Evolutionary conservation across 345 rosid genomes (phyloP), one percentile per base, ranked within the genome.

Genomic region (Salix purpurea): DNA sequence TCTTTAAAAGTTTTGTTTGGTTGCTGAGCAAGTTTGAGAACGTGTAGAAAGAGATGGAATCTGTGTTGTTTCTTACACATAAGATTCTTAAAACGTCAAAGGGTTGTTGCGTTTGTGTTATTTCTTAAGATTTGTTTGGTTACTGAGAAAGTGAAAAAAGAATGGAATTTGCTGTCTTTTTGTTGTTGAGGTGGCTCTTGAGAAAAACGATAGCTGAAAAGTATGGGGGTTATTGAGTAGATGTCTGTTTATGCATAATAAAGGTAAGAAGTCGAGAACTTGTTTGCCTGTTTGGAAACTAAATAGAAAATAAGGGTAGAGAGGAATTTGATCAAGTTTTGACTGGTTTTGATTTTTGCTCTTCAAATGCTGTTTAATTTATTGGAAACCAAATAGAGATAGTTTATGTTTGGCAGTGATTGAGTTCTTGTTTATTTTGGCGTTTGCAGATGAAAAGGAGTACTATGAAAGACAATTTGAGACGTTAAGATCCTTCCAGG

Each of bases 401-500:
- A 1, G 32, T 24, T 42, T 21, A 19, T 40, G 6, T 26, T 34
- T n/a, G 8, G 15, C 18, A n/a, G 18, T 21, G 21, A 37, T 7
- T 50, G 1, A 18, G 4, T 19, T 70, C 21, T 64, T 58, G 10
- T 13, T 72, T 52, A 65, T n/a, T 23, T 34, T 52, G 56, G 4
- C 30, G 6, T 56, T 65, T 83, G 40, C 72, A 94, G 94, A 87
- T 24, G 97, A 90, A 60, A 94, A 83, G 81, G 92, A 87, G 40
- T 92, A 94, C 84, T 92, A 94, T 40, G 87, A 92, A 71, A 83
- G 71, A 77, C 98, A 94, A 76, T 73, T 94, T 13, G 89, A 79
- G 12, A 94, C 97, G 5, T 60, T 94, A 72, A 87, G 89, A 83
- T 89, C 97, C 2, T 94, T 94, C 46, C 91, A 90, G 78, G 97